Percentiles rank a stretch among this genome's conserved stretches.
These are phyloP conservation scores for Cyclotella choctawhatcheeana DNA, from an alignment of 108 stramenopile species.

Conservation along the genomic window DNA sequence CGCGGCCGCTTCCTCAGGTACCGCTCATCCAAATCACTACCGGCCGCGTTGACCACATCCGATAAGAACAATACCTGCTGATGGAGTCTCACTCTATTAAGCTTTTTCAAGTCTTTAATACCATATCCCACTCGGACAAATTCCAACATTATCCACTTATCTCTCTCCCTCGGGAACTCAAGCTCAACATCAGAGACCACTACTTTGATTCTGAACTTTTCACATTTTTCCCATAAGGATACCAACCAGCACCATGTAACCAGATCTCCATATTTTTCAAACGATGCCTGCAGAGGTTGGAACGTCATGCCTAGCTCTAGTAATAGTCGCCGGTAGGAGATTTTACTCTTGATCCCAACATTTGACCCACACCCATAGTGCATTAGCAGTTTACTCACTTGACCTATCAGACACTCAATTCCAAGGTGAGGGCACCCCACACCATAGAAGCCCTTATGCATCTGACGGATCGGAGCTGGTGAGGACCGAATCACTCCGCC, in stretches of 20 bases:
- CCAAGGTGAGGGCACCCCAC: conserved; percentile 9
- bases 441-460: conserved; percentile 9
- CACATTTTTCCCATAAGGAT: conserved; percentile 25
- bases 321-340: background rate
- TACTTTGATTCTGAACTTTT: background rate
- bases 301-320: conserved; percentile 14
- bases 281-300: conserved; percentile 5
- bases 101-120: background rate
- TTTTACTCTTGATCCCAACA: background rate
- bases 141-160: conserved; percentile 22
- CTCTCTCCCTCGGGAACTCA: conserved; percentile 18
- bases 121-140: conserved; percentile 4
- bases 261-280: background rate
- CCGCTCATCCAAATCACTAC: conserved; percentile 11
- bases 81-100: conserved; percentile 19
- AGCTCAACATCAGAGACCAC: background rate
- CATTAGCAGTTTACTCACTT: conserved; percentile 4
- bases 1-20: background rate
- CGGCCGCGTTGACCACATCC: conserved; percentile 11
- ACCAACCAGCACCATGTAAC: conserved; percentile 21
- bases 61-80: conserved; percentile 35
- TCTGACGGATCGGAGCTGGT: background rate
- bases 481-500: background rate
- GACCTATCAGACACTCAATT: conserved; percentile 10
- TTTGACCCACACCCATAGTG: conserved; percentile 14